Evolutionary conservation across 345 rosid genomes (phyloP).

Genomic region (Aquilaria sinensis): DNA sequence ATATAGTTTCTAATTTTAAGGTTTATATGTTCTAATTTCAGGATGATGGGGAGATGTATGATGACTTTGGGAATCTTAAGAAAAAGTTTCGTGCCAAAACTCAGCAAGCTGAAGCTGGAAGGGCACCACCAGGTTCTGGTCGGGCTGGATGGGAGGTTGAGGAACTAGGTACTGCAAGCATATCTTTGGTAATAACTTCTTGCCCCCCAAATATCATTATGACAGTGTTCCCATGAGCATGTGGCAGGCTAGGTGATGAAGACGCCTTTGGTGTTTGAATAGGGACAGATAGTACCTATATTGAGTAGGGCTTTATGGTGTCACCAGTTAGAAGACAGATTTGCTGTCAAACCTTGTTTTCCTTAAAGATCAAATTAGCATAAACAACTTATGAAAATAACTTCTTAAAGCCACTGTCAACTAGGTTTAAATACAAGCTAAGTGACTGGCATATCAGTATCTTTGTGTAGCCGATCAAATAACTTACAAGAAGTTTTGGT

Average conservation of each 20-base stretch:
- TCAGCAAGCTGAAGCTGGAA: slow-evolving; percentile 64
- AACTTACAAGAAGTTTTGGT: no score
- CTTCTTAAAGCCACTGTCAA: no score
- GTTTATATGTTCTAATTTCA: slow-evolving; percentile 19
- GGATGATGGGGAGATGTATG: slow-evolving; percentile 99
- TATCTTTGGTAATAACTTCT: slow-evolving; percentile 1
- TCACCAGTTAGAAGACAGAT: not conserved
- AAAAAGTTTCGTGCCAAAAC: slow-evolving; percentile 90
- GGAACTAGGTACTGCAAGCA: slow-evolving; percentile 56
- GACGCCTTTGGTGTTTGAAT: no score
- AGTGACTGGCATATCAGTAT: no score
- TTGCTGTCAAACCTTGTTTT: not conserved
- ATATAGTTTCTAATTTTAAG: slow-evolving; percentile 12
- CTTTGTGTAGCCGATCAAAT: no score
- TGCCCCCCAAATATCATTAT: not conserved
- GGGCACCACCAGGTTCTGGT: slow-evolving; percentile 67
- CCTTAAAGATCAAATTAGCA: not conserved
- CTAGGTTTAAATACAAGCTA: no score
- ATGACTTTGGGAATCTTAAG: slow-evolving; percentile 97
- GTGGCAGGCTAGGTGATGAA: not conserved
- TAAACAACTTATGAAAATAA: not conserved
- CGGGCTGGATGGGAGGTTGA: slow-evolving; percentile 99
- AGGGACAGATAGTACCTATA: no score
- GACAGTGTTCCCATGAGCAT: not conserved
- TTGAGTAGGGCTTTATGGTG: not conserved